These are phyloP conservation scores for Crepidotus variabilis DNA, from an alignment of 768 basidiomycete species.

Conservation along the genomic window DNA sequence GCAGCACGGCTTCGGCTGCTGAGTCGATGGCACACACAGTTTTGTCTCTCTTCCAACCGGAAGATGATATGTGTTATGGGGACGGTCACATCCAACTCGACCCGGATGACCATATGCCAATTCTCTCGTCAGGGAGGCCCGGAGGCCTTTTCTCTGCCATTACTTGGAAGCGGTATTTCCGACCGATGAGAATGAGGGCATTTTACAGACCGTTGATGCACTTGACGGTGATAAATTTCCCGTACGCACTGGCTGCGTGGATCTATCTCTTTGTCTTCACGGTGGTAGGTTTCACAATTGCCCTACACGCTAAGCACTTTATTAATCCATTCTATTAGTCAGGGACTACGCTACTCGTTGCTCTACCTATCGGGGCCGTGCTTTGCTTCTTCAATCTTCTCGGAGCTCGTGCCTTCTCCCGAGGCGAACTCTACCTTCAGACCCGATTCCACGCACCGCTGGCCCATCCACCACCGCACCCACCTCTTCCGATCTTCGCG, in stretches of 20 bases:
- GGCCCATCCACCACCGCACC: constrained; percentile 52
- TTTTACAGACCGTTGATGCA: constrained; percentile 71
- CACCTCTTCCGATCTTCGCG: constrained; percentile 75
- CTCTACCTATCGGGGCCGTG: constrained; percentile 72
- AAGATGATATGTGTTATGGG: constrained; percentile 26
- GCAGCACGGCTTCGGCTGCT: constrained; percentile 51
- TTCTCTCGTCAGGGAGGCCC: constrained; percentile 19
- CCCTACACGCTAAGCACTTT: too few species aligned
- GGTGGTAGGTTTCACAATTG: constrained; percentile 47
- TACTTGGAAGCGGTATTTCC: constrained; percentile 57
- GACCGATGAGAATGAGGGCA: constrained; percentile 49
- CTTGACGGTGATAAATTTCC: constrained; percentile 71
- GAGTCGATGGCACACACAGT: constrained; percentile 70
- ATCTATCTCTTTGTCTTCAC: constrained; percentile 78
- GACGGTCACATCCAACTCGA: constrained; percentile 29
- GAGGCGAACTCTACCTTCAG: constrained; percentile 74
- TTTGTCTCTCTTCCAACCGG: constrained; percentile 60
- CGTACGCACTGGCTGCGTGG: constrained; percentile 76
- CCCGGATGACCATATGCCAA: constrained; percentile 25
- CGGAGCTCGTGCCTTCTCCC: constrained; percentile 66
- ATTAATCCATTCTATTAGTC: too few species aligned
- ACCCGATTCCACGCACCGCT: constrained; percentile 64
- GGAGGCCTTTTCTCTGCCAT: constrained; percentile 26
- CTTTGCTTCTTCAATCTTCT: constrained; percentile 76
- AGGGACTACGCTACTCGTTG: constrained; percentile 77